These are phyloP conservation scores for Phialophora verrucosa DNA, from an alignment of 2,329 filamentous ascomycete genomes.

Conservation along the genomic window DNA sequence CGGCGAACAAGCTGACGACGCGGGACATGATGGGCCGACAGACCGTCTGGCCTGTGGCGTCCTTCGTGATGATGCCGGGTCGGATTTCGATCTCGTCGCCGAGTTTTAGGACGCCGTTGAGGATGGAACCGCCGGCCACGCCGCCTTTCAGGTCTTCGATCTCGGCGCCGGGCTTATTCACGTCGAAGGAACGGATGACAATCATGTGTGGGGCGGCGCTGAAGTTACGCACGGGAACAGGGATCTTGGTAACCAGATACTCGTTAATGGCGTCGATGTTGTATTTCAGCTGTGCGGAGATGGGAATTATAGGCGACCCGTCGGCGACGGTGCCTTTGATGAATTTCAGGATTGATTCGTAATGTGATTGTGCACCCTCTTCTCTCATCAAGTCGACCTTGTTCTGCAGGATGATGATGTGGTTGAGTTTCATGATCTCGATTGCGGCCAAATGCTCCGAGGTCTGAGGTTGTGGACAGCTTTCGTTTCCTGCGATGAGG, in stretches of 20 bases:
- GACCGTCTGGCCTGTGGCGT: constrained; percentile 90
- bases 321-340: constrained; percentile 96
- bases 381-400: constrained; percentile 99
- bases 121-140: constrained; percentile 94
- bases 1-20: constrained; percentile 92
- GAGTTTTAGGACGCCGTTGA: constrained; percentile 95
- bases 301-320: constrained; percentile 93
- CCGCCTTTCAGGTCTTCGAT: constrained; percentile 98
- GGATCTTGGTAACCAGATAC: constrained; percentile 92
- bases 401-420: constrained; percentile 99
- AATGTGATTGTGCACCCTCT: constrained; percentile 90
- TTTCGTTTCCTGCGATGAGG: constrained; percentile 97
- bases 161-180: constrained; percentile 99
- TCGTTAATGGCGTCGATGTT: constrained; percentile 99
- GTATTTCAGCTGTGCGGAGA: constrained; percentile 97
- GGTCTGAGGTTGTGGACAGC: constrained; percentile 96
- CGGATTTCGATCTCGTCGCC: constrained; percentile 98
- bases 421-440: constrained; percentile 99
- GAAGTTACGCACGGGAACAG: constrained; percentile 90
- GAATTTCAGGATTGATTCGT: constrained; percentile 97
- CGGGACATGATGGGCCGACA: constrained; percentile 97
- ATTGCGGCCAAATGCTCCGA: constrained; percentile 98
- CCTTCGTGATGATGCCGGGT: constrained; percentile 96
- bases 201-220: constrained; percentile 95
- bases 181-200: constrained; percentile 97